A percentile compares a stretch with the other conserved stretches of the same genome.
Conservation (phyloP, 2,329 filamentous ascomycete genomes). For the Thielaviopsis euricoi region DNA sequence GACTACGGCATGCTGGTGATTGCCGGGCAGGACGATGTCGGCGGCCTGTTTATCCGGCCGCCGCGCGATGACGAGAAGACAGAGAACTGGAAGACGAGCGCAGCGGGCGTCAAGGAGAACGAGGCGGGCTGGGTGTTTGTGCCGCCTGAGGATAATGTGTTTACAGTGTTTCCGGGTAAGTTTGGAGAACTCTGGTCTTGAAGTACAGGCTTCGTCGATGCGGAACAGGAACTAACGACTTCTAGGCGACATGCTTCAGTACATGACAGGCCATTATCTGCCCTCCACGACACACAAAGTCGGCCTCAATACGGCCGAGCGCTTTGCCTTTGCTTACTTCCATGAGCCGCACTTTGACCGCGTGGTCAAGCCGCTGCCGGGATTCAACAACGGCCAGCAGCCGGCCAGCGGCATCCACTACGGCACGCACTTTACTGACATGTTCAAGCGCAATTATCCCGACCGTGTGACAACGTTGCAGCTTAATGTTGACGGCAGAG, state of each 20-base stretch:
- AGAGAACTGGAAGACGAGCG: conserved; percentile 29
- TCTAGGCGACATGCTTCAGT: conserved; percentile 34
- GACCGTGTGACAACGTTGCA: conserved; percentile 27
- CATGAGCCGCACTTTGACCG: conserved; percentile 33
- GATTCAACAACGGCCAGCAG: conserved; percentile 20
- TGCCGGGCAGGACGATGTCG: conserved; percentile 31
- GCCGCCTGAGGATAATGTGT: conserved; percentile 25
- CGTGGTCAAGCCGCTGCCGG: conserved; percentile 25
- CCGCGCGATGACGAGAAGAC: conserved; percentile 23
- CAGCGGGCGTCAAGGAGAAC: conserved; percentile 27
- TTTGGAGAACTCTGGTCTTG: no score
- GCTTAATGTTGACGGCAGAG: conserved; percentile 20
- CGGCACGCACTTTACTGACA: conserved; percentile 35
- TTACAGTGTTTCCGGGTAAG: conserved; percentile 32
- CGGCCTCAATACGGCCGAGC: conserved; percentile 29
- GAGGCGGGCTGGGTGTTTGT: conserved; percentile 31
- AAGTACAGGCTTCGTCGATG: no score
- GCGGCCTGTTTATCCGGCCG: conserved; percentile 31
- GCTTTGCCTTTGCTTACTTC: conserved; percentile 34
- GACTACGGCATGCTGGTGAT: conserved; percentile 36
- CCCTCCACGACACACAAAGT: conserved; percentile 34
- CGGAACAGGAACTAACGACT: not conserved
- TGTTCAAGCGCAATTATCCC: conserved; percentile 33
- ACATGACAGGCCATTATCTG: conserved; percentile 28
- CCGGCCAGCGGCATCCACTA: conserved; percentile 28